phyloP scores from a whole-genome alignment of 2,329 filamentous ascomycete species.

The Aspergillus bombycis region DNA sequence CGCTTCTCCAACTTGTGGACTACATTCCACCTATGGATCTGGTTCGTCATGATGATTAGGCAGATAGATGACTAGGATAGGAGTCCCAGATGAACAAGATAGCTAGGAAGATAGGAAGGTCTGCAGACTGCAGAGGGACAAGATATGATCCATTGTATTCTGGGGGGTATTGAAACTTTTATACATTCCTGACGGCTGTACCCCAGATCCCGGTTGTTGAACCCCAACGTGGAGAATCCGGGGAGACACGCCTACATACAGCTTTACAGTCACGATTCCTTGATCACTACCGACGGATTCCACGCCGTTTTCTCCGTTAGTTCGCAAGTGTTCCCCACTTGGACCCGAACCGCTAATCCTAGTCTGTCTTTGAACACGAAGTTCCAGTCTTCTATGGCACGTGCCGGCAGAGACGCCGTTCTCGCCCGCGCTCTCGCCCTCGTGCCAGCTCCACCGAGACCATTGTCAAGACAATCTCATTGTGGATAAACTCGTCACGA shows the following conservation, averaged over 20 bases:
- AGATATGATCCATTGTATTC: neutral
- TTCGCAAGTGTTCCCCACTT: neutral
- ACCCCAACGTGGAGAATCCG: neutral
- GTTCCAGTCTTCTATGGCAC: neutral
- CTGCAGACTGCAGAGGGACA: neutral
- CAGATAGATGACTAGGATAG: neutral
- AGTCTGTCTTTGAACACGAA: neutral
- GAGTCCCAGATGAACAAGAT: neutral
- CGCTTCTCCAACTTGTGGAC: conserved; percentile 60
- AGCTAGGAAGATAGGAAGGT: neutral
- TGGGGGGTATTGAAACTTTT: neutral
- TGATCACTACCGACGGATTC: neutral
- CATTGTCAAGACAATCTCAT: neutral
- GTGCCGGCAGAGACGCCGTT: neutral
- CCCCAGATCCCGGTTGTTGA: neutral
- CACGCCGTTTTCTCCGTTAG: neutral
- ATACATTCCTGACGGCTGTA: neutral
- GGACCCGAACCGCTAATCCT: neutral
- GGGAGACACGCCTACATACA: neutral
- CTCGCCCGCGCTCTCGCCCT: neutral
- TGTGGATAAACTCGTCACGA: neutral
- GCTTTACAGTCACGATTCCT: neutral
- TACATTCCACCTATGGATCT: conserved; percentile 50
- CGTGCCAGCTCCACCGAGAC: neutral
- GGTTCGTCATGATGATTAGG: conserved; percentile 17